Evolutionary conservation across 2,329 filamentous ascomycete genomes (phyloP).

Genomic region (Sporothrix protearum): DNA sequence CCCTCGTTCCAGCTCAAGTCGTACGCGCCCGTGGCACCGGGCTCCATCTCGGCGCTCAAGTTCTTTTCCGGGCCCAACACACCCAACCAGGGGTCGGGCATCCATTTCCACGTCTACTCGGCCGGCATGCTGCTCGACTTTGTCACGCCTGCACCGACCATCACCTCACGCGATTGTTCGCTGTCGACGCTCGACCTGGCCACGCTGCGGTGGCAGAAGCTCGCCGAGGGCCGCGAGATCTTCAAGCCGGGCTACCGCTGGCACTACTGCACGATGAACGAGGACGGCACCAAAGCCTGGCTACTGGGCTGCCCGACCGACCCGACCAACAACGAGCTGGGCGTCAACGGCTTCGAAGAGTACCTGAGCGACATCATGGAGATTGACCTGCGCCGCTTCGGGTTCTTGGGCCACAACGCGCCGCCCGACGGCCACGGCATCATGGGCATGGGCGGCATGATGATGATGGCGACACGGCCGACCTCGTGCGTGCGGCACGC

Average conservation of each 20-base stretch:
- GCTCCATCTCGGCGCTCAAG: slow-evolving; percentile 82
- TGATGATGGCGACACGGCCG: slow-evolving; percentile 44
- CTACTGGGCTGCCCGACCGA: slow-evolving; percentile 88
- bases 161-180: slow-evolving; percentile 82
- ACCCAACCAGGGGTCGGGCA: slow-evolving; percentile 83
- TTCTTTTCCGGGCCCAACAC: slow-evolving; percentile 85
- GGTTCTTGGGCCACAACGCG: slow-evolving; percentile 78
- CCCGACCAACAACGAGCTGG: slow-evolving; percentile 59
- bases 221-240: slow-evolving; percentile 90
- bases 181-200: slow-evolving; percentile 84
- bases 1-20: slow-evolving; percentile 63
- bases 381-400: slow-evolving; percentile 87
- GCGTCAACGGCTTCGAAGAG: slow-evolving; percentile 73
- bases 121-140: slow-evolving; percentile 92
- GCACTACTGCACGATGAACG: slow-evolving; percentile 97
- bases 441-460: slow-evolving; percentile 42
- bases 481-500: slow-evolving; percentile 46
- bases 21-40: slow-evolving; percentile 82
- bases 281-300: slow-evolving; percentile 95
- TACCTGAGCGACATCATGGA: slow-evolving; percentile 93
- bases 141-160: slow-evolving; percentile 85
- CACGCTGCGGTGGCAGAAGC: slow-evolving; percentile 85
- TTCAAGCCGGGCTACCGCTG: slow-evolving; percentile 90
- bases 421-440: slow-evolving; percentile 43
- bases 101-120: slow-evolving; percentile 92